Conservation (phyloP, 352 stramenopile species). For the Globisporangium cystogenes region DNA sequence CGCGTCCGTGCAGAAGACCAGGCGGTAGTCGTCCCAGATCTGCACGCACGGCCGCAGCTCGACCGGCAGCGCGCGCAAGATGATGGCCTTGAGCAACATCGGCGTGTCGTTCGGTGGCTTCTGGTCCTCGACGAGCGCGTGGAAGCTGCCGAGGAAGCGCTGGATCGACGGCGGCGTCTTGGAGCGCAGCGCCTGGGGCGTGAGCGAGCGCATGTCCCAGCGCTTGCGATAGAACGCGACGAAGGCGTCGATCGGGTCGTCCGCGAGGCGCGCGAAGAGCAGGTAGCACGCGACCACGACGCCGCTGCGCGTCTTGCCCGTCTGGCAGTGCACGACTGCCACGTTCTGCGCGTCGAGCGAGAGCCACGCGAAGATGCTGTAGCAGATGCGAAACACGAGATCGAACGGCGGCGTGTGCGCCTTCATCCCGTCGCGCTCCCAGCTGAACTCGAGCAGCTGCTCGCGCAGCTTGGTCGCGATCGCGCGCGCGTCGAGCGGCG, state of each 20-base stretch:
- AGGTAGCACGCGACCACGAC: conserved; percentile 93
- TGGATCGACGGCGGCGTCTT: conserved; percentile 79
- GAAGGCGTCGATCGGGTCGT: conserved; percentile 84
- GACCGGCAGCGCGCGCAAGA: conserved; percentile 64
- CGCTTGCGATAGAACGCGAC: conserved; percentile 87
- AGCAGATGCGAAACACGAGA: conserved; percentile 90
- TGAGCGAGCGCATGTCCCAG: conserved; percentile 71
- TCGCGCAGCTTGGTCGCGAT: conserved; percentile 59
- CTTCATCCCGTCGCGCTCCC: conserved; percentile 79
- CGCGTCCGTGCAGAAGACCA: conserved; percentile 59
- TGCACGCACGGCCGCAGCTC: conserved; percentile 74
- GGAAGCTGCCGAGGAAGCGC: conserved; percentile 64
- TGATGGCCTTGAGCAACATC: conserved; percentile 72
- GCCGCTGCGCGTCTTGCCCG: conserved; percentile 91
- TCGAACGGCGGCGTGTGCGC: conserved; percentile 76
- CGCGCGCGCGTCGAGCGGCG: not conserved
- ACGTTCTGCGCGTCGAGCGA: conserved; percentile 77
- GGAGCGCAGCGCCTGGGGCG: conserved; percentile 40
- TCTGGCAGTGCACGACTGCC: conserved; percentile 86
- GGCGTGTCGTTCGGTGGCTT: conserved; percentile 55
- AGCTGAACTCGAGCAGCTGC: conserved; percentile 83
- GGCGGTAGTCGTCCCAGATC: conserved; percentile 76
- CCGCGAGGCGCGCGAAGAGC: conserved; percentile 72
- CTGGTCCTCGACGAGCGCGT: conserved; percentile 45
- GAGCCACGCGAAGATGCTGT: conserved; percentile 91